Base-by-base conservation (phyloP, 139 green algal genomes). In the Micractinium conductrix region DNA sequence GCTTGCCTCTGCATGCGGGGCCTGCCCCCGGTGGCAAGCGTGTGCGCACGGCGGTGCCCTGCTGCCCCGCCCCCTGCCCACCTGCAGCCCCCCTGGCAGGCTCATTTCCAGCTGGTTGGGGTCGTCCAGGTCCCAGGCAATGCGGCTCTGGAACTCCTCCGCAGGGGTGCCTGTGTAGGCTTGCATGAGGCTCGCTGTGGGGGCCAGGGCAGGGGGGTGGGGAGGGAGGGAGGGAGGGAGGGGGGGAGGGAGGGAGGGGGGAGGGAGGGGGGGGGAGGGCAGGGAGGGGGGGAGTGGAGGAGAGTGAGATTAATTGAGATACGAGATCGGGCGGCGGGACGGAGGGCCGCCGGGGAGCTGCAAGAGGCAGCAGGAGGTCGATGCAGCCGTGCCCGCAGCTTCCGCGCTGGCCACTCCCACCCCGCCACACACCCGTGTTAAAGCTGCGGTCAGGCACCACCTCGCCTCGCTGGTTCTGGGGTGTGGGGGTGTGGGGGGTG, bases 371-470 rank as follows among this genome's bases (percentile, higher is more conserved):
- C 63, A 62, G 8, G 8, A 10, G 48, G 48, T 58, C n/a, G n/a
- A n/a, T n/a, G n/a, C n/a, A n/a, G n/a, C n/a, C n/a, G n/a, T n/a
- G n/a, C n/a, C n/a, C 53, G 19, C 53, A 9, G 53, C 53, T 21
- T 21, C 7, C 5, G 2, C 53, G 8, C 5, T 21, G 19, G 8
- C 14, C 65, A 72, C 12, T 3, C n/a, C 0, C 33, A 4, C 10
- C 65, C 43, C 12, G 33, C n/a, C 12, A 38, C 68, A 12, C 71
- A 3, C 89, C 88, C 0, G 91, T 95, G 88, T 97, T 97, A 89
- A 93, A 96, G 19, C 79, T 68, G 24, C 95, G 89, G 88, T 98
- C 95, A 14, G 91, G 94, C 24, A 98, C 82, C 19, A 96, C 89
- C 58, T 89, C 73, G 0, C 92, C 93, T 7, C 72, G 45, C 3